Evolutionary conservation across 257 asterid genomes (phyloP).

Genomic region (Penstemon davidsonii): DNA sequence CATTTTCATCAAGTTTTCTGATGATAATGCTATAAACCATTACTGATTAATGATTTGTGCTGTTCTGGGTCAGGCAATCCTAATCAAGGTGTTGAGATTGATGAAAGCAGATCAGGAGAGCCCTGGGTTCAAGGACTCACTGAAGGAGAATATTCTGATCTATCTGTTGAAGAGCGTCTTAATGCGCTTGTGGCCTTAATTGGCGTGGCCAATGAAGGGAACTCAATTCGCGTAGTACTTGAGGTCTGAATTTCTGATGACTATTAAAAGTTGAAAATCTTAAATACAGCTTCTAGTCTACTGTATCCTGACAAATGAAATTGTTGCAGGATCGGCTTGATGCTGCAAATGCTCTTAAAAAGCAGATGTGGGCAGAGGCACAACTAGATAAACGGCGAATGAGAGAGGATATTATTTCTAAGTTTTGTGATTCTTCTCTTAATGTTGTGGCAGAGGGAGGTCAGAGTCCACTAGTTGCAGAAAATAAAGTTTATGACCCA

Average conservation of each 20-base stretch:
- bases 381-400: constrained; percentile 86
- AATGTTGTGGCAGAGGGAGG: constrained; percentile 59
- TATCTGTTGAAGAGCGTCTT: constrained; percentile 95
- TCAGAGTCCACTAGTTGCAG: constrained; percentile 59
- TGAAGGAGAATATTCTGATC: constrained; percentile 95
- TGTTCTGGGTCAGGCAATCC: constrained; percentile 37
- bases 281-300: constrained; percentile 16
- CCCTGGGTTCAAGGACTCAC: constrained; percentile 94
- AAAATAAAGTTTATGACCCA: constrained; percentile 48
- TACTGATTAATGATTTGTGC: constrained; percentile 24
- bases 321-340: constrained; percentile 89
- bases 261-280: constrained; percentile 3
- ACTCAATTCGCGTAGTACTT: constrained; percentile 75
- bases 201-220: constrained; percentile 96
- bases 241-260: constrained; percentile 41
- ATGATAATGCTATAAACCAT: constrained; percentile 13
- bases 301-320: constrained; percentile 21
- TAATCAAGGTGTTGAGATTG: constrained; percentile 76
- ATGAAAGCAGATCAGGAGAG: constrained; percentile 86
- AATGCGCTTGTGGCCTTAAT: constrained; percentile 84
- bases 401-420: constrained; percentile 70
- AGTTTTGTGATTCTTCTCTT: constrained; percentile 60
- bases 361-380: constrained; percentile 99
- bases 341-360: constrained; percentile 83
- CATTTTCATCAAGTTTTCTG: constrained; percentile 1